Conservation (phyloP, 2,329 filamentous ascomycete species). For the Aspergillus aculeatinus region DNA sequence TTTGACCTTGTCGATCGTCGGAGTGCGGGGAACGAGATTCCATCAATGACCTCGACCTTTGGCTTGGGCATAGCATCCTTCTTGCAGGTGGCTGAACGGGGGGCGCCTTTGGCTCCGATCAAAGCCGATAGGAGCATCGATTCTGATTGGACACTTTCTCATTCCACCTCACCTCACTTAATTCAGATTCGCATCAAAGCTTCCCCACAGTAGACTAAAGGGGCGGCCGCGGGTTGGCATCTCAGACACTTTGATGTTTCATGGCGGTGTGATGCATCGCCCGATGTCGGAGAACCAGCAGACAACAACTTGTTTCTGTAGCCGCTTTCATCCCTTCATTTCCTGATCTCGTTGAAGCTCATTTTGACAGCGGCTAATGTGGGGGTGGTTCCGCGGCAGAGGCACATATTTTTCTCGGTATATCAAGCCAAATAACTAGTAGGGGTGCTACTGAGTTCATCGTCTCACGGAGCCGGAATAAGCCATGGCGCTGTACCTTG, state of each 20-base stretch:
- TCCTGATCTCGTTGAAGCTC: neutral
- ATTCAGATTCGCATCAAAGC: neutral
- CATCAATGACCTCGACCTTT: conserved; percentile 19
- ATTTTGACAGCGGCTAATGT: neutral
- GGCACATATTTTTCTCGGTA: neutral
- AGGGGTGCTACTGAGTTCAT: neutral
- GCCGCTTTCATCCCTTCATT: conserved; percentile 6
- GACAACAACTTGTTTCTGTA: neutral
- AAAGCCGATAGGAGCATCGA: neutral
- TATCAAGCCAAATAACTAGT: neutral
- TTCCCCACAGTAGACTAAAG: neutral
- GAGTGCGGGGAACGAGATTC: conserved; percentile 19
- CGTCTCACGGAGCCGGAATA: neutral
- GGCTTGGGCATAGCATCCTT: neutral
- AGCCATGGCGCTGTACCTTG: conserved; percentile 11
- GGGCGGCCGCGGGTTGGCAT: neutral
- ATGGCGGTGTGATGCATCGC: neutral
- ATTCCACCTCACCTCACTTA: neutral
- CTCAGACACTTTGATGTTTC: neutral
- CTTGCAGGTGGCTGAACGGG: neutral
- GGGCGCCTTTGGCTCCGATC: neutral
- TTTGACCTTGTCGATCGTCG: conserved; percentile 22
- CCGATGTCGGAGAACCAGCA: neutral
- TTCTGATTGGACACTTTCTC: neutral
- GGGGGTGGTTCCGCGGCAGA: neutral